phyloP scores from a whole-genome alignment of 1,139 yeast species.

The Hansenula sp. region DNA sequence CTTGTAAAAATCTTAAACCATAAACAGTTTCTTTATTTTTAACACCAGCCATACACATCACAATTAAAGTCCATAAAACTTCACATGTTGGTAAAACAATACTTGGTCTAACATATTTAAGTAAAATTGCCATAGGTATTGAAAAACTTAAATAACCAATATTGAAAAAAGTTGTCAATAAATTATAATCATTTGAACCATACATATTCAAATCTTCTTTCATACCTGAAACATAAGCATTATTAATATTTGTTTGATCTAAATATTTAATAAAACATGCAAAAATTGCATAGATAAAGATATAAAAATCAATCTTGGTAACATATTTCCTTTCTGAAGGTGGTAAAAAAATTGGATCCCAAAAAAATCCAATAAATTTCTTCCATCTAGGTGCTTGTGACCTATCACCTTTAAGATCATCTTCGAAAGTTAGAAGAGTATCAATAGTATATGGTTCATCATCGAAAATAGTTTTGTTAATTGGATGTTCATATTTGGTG shows the following conservation, averaged over 20 bases:
- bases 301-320: slow-evolving; percentile 7
- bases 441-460: slow-evolving; percentile 8
- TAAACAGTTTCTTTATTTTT: slow-evolving; percentile 37
- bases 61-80: slow-evolving; percentile 24
- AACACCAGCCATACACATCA: slow-evolving; percentile 46
- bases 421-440: slow-evolving; percentile 3
- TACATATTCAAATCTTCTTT: slow-evolving; percentile 36
- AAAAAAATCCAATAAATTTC: slow-evolving; percentile 6
- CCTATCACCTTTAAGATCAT: not conserved
- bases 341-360: slow-evolving; percentile 10
- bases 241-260: slow-evolving; percentile 47
- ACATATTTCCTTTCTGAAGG: slow-evolving; percentile 7
- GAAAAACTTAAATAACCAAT: slow-evolving; percentile 40
- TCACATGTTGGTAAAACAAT: slow-evolving; percentile 38
- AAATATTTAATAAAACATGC: slow-evolving; percentile 20
- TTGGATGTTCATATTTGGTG: not conserved
- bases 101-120: slow-evolving; percentile 46
- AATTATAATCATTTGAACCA: slow-evolving; percentile 34
- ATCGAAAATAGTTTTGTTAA: slow-evolving; percentile 6
- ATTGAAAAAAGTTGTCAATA: slow-evolving; percentile 24
- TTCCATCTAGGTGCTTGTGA: slow-evolving; percentile 5
- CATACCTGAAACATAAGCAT: slow-evolving; percentile 36
- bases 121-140: slow-evolving; percentile 44
- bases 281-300: slow-evolving; percentile 6
- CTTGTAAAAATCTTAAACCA: slow-evolving; percentile 22